Percentiles rank a stretch among this genome's conserved stretches.
Evolutionary conservation across 2,329 filamentous ascomycete species (phyloP).

Genomic region (Trichoderma cornu-damae): DNA sequence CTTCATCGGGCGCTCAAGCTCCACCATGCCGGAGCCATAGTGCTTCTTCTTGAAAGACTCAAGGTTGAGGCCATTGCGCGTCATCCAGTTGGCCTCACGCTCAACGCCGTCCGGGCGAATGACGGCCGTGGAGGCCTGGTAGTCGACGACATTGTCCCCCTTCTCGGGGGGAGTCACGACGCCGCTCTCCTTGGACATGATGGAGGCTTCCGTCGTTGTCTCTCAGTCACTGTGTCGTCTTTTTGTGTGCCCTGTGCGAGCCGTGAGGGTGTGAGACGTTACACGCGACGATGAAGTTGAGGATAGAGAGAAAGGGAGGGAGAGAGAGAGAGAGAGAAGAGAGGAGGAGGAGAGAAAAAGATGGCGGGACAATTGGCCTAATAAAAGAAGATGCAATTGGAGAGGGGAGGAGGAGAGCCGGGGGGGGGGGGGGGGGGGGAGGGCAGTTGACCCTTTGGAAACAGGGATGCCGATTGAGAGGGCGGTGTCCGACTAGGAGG

Average conservation of each 20-base stretch:
- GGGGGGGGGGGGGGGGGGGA: too few species aligned
- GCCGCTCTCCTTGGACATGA: slow-evolving; percentile 17
- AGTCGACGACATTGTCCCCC: slow-evolving; percentile 18
- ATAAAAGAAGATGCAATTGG: slow-evolving; percentile 3
- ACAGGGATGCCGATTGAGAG: slow-evolving; percentile 8
- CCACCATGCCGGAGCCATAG: slow-evolving; percentile 31
- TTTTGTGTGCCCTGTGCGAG: slow-evolving; percentile 17
- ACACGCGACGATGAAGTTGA: background rate
- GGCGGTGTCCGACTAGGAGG: slow-evolving; percentile 15
- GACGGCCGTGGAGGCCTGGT: slow-evolving; percentile 15
- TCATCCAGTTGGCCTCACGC: slow-evolving; percentile 32
- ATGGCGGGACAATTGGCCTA: background rate
- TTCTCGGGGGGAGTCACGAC: slow-evolving; percentile 21
- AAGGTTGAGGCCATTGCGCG: slow-evolving; percentile 36
- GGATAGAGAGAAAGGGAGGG: background rate
- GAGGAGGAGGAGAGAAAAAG: background rate
- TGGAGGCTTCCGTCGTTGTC: background rate
- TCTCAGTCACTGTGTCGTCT: slow-evolving; percentile 1
- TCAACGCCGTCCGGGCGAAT: slow-evolving; percentile 20
- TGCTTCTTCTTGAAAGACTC: slow-evolving; percentile 37
- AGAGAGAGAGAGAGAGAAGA: background rate
- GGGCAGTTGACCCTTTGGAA: slow-evolving; percentile 17
- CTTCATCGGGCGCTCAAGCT: slow-evolving; percentile 45
- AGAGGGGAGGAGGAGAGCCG: too few species aligned
- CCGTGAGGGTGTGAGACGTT: slow-evolving; percentile 24